These are phyloP conservation scores for Hymenoscyphus occultus DNA, from an alignment of 2,329 filamentous ascomycete species.

Conservation along the genomic window DNA sequence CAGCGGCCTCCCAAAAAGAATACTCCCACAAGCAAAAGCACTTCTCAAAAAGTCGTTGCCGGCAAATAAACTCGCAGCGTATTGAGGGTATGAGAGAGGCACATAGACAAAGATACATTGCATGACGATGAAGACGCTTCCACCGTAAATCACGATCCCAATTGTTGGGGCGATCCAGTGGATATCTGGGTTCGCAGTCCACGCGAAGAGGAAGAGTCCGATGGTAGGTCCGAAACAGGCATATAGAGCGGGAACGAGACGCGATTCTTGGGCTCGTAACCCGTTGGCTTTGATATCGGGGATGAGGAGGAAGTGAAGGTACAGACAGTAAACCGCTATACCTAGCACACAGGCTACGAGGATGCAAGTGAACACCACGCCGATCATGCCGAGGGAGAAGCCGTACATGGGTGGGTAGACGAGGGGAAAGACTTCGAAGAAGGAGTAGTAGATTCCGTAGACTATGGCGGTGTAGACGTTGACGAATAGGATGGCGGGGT, in stretches of 20 bases:
- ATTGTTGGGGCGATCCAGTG: conserved; percentile 56
- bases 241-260: conserved; percentile 53
- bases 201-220: conserved; percentile 60
- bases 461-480: conserved; percentile 60
- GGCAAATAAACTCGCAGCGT: conserved; percentile 58
- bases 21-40: conserved; percentile 56
- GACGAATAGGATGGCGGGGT: conserved; percentile 60
- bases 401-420: conserved; percentile 58
- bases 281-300: conserved; percentile 49
- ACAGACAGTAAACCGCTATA: conserved; percentile 47
- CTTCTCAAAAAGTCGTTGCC: conserved; percentile 59
- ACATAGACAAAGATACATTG: conserved; percentile 61
- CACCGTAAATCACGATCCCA: conserved; percentile 55
- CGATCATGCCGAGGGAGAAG: conserved; percentile 56
- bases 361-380: conserved; percentile 60
- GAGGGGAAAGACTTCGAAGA: conserved; percentile 65
- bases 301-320: conserved; percentile 51
- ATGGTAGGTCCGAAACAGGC: conserved; percentile 52
- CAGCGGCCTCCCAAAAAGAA: conserved; percentile 59
- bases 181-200: conserved; percentile 50
- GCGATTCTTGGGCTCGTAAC: conserved; percentile 51
- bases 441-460: conserved; percentile 61
- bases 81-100: conserved; percentile 52
- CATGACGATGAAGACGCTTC: conserved; percentile 52
- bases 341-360: conserved; percentile 55